Percentiles rank a stretch among this genome's conserved stretches.
Conservation (phyloP, 2,329 filamentous ascomycete species). For the Fusarium globosum region DNA sequence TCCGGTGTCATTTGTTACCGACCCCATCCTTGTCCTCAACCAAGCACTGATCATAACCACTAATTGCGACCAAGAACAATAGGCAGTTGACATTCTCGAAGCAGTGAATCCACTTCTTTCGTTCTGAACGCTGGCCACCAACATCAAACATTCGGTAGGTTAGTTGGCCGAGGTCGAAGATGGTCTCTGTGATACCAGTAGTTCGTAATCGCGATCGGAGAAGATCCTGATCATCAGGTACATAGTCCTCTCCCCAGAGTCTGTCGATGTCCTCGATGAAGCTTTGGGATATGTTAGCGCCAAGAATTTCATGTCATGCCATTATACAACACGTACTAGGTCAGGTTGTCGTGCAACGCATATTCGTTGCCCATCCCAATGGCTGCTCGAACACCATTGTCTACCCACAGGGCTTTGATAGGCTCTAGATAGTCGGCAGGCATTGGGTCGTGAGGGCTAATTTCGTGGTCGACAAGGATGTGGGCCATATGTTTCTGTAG, state of each 20-base stretch:
- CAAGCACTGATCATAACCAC: constrained; percentile 94
- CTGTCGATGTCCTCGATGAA: constrained; percentile 85
- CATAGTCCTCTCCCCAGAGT: constrained; percentile 79
- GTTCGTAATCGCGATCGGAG: constrained; percentile 89
- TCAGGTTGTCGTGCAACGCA: constrained; percentile 93
- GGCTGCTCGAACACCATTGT: constrained; percentile 85
- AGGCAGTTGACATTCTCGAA: constrained; percentile 95
- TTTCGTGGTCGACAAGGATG: constrained; percentile 82
- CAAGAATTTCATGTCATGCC: neutral
- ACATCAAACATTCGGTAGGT: constrained; percentile 98
- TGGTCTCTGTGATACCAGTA: constrained; percentile 94
- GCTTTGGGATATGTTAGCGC: constrained; percentile 59
- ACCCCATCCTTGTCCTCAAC: constrained; percentile 97
- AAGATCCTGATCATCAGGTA: constrained; percentile 94
- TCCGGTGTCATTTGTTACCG: constrained; percentile 53
- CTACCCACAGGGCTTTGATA: constrained; percentile 85
- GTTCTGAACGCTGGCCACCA: constrained; percentile 89
- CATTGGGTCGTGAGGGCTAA: constrained; percentile 83
- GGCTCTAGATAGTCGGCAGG: constrained; percentile 82
- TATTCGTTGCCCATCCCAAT: constrained; percentile 96
- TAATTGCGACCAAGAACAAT: constrained; percentile 93
- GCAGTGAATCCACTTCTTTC: constrained; percentile 98
- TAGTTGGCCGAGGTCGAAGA: constrained; percentile 90
- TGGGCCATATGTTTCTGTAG: constrained; percentile 79
- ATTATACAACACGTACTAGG: constrained; percentile 74